phyloP scores from a whole-genome alignment of 2,329 filamentous ascomycete species.

The Metarhizium rileyi region DNA sequence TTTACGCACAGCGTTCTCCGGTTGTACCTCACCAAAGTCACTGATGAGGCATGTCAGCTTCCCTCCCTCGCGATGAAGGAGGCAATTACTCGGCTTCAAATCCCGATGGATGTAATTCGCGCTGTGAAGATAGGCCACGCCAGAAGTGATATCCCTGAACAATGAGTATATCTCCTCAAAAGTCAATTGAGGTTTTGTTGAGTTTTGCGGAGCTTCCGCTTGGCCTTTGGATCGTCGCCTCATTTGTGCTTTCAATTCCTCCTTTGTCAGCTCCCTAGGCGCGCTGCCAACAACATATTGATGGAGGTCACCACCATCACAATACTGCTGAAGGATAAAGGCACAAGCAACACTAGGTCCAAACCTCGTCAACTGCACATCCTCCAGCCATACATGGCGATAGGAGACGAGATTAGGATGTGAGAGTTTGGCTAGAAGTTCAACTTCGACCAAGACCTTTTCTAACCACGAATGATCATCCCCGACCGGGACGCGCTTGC shows the following conservation, averaged over 20 bases:
- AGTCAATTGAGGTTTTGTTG: slow-evolving; percentile 38
- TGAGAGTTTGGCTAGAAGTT: slow-evolving; percentile 80
- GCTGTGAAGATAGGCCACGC: slow-evolving; percentile 77
- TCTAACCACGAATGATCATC: slow-evolving; percentile 93
- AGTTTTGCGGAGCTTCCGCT: slow-evolving; percentile 48
- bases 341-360: slow-evolving; percentile 87
- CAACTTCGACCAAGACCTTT: slow-evolving; percentile 87
- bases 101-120: slow-evolving; percentile 95
- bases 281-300: slow-evolving; percentile 69
- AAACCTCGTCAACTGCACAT: slow-evolving; percentile 74
- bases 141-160: slow-evolving; percentile 90
- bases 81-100: slow-evolving; percentile 90
- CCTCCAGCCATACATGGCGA: slow-evolving; percentile 93
- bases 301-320: slow-evolving; percentile 85
- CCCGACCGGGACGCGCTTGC: slow-evolving; percentile 91
- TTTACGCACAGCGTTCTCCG: slow-evolving; percentile 68
- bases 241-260: slow-evolving; percentile 81
- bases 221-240: slow-evolving; percentile 74
- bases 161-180: slow-evolving; percentile 96
- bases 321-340: slow-evolving; percentile 96
- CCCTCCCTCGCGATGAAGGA: slow-evolving; percentile 67
- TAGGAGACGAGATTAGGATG: slow-evolving; percentile 96
- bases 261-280: slow-evolving; percentile 57
- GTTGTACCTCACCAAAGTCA: slow-evolving; percentile 95
- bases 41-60: slow-evolving; percentile 79